A percentile compares a stretch with the other conserved stretches of the same genome.
These are phyloP conservation scores for Stygiomarasmius scandens DNA, from an alignment of 1,284 basidiomycete genomes.

Conservation along the genomic window DNA sequence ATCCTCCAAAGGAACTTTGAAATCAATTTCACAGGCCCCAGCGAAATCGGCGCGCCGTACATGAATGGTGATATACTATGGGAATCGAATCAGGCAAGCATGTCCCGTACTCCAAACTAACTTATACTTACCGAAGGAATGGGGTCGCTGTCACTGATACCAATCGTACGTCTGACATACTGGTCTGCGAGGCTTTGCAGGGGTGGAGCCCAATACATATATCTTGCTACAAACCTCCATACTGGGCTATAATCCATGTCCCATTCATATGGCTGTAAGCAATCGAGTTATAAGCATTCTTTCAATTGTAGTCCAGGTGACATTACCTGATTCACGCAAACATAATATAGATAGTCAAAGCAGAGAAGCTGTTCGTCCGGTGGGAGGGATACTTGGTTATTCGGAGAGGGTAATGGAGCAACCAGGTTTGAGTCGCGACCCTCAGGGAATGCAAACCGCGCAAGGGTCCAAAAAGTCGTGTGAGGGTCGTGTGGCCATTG, in stretches of 20 bases:
- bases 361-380: constrained; percentile 58
- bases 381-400: constrained; percentile 33
- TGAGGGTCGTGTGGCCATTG: constrained; percentile 42
- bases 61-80: constrained; percentile 65
- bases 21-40: constrained; percentile 40
- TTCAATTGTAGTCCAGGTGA: not conserved
- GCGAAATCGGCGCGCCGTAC: constrained; percentile 66
- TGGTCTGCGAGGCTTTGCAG: constrained; percentile 40
- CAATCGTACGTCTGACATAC: constrained; percentile 46
- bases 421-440: constrained; percentile 35
- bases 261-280: constrained; percentile 41
- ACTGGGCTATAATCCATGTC: constrained; percentile 49
- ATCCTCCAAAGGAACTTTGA: constrained; percentile 43
- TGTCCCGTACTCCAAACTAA: not conserved
- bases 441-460: constrained; percentile 46
- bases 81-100: not conserved
- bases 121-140: constrained; percentile 42
- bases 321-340: constrained; percentile 31
- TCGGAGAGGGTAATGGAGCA: constrained; percentile 37
- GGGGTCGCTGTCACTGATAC: constrained; percentile 33
- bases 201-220: constrained; percentile 47
- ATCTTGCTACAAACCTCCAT: constrained; percentile 43
- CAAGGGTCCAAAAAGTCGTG: constrained; percentile 49
- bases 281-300: not conserved
- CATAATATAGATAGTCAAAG: constrained; percentile 58